Conservation (phyloP, 768 basidiomycete species). For the Chalciporus pseudorubinellus region DNA sequence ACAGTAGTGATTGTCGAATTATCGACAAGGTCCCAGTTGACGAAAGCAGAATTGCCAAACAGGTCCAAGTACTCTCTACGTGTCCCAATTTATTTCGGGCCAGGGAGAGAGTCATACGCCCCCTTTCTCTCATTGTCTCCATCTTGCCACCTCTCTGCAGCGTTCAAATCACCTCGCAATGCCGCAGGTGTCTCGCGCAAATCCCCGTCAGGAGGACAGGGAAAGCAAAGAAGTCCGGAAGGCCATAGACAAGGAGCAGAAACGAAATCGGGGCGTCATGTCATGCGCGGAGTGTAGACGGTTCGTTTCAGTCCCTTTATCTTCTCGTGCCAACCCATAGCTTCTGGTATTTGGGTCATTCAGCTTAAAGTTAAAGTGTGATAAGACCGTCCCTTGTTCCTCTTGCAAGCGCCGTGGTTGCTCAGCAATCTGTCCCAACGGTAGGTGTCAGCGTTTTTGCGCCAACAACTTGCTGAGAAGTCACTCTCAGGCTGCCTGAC, state of each 20-base stretch:
- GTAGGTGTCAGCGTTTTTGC: constrained; percentile 7
- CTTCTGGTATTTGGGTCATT: not conserved
- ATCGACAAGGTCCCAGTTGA: too few relatives aligned
- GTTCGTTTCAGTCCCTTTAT: constrained; percentile 31
- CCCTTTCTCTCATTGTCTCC: not conserved
- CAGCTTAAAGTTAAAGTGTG: constrained; percentile 71
- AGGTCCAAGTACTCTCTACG: too few relatives aligned
- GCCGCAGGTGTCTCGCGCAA: constrained; percentile 52
- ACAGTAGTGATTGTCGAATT: too few relatives aligned
- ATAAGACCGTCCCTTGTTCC: constrained; percentile 59
- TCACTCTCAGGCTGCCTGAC: constrained; percentile 51
- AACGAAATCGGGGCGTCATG: constrained; percentile 54
- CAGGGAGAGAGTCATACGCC: too few relatives aligned
- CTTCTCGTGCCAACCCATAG: not conserved
- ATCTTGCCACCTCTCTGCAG: not conserved
- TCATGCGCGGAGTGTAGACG: constrained; percentile 64
- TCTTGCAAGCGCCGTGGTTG: constrained; percentile 73
- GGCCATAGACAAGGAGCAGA: constrained; percentile 63
- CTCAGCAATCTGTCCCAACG: constrained; percentile 76
- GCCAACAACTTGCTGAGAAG: not conserved
- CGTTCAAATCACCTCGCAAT: constrained; percentile 25
- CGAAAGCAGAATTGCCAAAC: too few relatives aligned
- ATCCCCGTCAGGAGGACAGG: constrained; percentile 33
- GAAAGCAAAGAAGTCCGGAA: constrained; percentile 39
- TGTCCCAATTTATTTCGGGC: too few relatives aligned